These are phyloP conservation scores for Lecanoromycetidae sp. DNA, from an alignment of 2,329 filamentous ascomycete species.

Conservation along the genomic window DNA sequence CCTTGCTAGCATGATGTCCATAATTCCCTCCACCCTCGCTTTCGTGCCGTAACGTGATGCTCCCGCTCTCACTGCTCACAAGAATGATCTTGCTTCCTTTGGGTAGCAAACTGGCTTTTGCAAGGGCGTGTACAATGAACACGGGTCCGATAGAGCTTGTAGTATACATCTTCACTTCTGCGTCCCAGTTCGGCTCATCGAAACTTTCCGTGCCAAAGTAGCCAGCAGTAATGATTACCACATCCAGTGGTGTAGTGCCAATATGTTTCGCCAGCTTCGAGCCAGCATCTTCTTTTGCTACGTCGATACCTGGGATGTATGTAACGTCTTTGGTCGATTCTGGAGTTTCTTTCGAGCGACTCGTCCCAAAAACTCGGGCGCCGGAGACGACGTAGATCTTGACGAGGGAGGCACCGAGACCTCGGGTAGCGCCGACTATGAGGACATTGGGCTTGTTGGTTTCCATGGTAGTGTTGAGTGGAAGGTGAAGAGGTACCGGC, in stretches of 20 bases:
- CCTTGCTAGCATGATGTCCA: slow-evolving; percentile 60
- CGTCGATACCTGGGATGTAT: slow-evolving; percentile 50
- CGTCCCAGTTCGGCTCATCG: slow-evolving; percentile 50
- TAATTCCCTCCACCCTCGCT: slow-evolving; percentile 64
- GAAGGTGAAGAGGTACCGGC: not conserved
- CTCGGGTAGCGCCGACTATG: slow-evolving; percentile 56
- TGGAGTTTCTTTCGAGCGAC: slow-evolving; percentile 38
- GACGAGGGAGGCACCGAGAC: slow-evolving; percentile 50
- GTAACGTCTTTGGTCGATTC: slow-evolving; percentile 31
- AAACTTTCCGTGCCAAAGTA: slow-evolving; percentile 58
- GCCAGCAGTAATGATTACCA: slow-evolving; percentile 55
- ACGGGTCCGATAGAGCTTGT: slow-evolving; percentile 52
- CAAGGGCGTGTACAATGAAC: slow-evolving; percentile 53
- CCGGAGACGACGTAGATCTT: slow-evolving; percentile 41
- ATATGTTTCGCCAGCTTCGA: slow-evolving; percentile 38
- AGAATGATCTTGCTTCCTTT: slow-evolving; percentile 52
- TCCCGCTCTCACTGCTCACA: slow-evolving; percentile 59
- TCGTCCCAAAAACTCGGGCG: slow-evolving; percentile 46
- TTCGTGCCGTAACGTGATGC: slow-evolving; percentile 55
- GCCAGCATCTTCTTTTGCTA: slow-evolving; percentile 38
- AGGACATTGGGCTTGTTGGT: slow-evolving; percentile 34
- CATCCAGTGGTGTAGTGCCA: slow-evolving; percentile 35
- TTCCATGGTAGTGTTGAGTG: not conserved
- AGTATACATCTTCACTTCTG: slow-evolving; percentile 60
- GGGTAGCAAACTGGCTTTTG: slow-evolving; percentile 41